Base-by-base conservation (phyloP, 768 basidiomycete species). In the Rhizopogon rudus region DNA sequence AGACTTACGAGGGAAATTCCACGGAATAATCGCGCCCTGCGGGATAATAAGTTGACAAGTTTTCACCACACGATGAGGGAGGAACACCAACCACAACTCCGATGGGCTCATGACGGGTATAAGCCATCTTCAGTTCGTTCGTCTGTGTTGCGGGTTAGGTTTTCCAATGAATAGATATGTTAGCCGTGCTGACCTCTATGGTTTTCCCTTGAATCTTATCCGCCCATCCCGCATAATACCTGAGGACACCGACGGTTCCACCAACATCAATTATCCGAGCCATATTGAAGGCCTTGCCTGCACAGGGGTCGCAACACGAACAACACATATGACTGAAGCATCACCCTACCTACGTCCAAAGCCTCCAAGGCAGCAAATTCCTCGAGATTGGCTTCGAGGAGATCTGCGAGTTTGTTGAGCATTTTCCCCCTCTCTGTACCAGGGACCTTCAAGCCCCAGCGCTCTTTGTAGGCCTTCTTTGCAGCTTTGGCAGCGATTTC, bases 51-150 rank as follows among this genome's bases (percentile, higher is more conserved):
- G 20, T 35, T 48, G 17, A 5, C 13, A 55, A 1, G 17, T 10
- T 9, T 49, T 75, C 60, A 59, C 41, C n/a, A 28, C 55, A 1
- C 33, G 12, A 45, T 25, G 37, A 22, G 7, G 9, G 13, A 33
- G n/a, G 31, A 31, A n/a, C 8, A 53, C 66, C 37, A 62, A 68
- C 73, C 48, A 71, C 75, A 55, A 81, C 80, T 17, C 82, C 81
- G 55, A 76, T 77, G 0, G 87, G 87, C 66, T 88, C 86, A 61
- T 85, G 82, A n/a, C 84, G 70, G 1, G 86, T 86, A 66, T 88
- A 88, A 8, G 80, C 79, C 52, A 90, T 72, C 68, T 86, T 86
- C 44, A 61, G 60, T 49, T 77, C 76, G 45, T 67, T 69, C 52
- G 77, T 86, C 80, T 85, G 71, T 53, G 5, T 37, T 20, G 20